Conservation (phyloP, 1,139 yeast genomes). For the Groenewaldozyma sp. region DNA sequence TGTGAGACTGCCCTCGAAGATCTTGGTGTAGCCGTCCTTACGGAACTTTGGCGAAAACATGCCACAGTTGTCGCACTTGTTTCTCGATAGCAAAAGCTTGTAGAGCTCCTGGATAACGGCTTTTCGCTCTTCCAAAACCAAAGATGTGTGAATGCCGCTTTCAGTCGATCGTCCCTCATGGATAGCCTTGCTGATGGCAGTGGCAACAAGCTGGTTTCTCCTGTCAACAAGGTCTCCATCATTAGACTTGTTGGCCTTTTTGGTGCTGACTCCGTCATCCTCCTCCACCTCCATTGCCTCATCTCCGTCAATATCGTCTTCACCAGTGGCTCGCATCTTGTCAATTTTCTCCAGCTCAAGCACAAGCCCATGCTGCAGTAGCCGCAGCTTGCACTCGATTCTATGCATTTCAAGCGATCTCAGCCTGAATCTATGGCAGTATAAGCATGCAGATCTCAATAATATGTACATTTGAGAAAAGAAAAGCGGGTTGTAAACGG, state of each 20-base stretch:
- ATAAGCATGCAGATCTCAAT: constrained; percentile 78
- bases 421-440: constrained; percentile 79
- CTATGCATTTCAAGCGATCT: constrained; percentile 61
- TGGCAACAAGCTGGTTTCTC: constrained; percentile 63
- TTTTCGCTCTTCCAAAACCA: constrained; percentile 84
- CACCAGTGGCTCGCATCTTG: constrained; percentile 39
- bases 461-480: constrained; percentile 83
- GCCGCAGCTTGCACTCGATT: constrained; percentile 64
- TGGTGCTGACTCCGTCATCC: constrained; percentile 18
- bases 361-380: constrained; percentile 82
- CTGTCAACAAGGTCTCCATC: constrained; percentile 17
- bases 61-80: constrained; percentile 91
- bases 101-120: constrained; percentile 65
- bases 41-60: constrained; percentile 91
- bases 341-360: constrained; percentile 71
- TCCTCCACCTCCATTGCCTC: constrained; percentile 34
- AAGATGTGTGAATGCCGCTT: constrained; percentile 67
- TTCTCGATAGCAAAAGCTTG: constrained; percentile 59
- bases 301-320: constrained; percentile 29
- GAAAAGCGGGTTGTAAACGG: constrained; percentile 90
- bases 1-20: constrained; percentile 76
- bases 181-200: constrained; percentile 64
- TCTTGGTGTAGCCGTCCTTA: constrained; percentile 89
- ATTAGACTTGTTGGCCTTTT: constrained; percentile 23
- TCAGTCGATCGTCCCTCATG: constrained; percentile 64